Evolutionary conservation across 2,329 filamentous ascomycete species (phyloP).

Genomic region (Didymosphaeria variabile): DNA sequence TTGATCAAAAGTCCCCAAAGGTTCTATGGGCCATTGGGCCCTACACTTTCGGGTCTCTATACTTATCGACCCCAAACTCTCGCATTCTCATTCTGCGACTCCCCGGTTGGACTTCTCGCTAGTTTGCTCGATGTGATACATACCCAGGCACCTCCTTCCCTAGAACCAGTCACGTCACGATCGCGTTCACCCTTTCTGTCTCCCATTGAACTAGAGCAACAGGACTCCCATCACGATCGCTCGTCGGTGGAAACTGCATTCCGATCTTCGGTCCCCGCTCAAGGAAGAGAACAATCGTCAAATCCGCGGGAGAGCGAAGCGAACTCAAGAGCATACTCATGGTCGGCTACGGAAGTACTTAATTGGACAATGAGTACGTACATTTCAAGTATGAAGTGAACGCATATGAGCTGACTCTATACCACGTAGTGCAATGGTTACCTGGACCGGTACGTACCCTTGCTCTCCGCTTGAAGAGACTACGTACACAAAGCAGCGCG

Average conservation of each 20-base stretch:
- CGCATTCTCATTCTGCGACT: conserved; percentile 50
- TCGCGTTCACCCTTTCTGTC: conserved; percentile 44
- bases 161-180: conserved; percentile 26
- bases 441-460: conserved; percentile 8
- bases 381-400: not conserved
- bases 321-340: conserved; percentile 28
- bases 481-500: not conserved
- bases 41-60: conserved; percentile 35
- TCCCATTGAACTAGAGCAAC: conserved; percentile 39
- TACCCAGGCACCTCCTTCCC: conserved; percentile 26
- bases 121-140: conserved; percentile 45
- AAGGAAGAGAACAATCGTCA: conserved; percentile 15
- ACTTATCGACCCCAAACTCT: conserved; percentile 47
- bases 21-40: not conserved
- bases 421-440: conserved; percentile 54
- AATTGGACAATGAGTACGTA: conserved; percentile 50
- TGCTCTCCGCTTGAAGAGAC: not conserved
- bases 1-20: conserved; percentile 1
- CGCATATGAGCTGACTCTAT: not conserved
- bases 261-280: not conserved
- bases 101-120: conserved; percentile 47
- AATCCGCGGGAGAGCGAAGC: conserved; percentile 26
- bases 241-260: conserved; percentile 19
- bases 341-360: conserved; percentile 62
- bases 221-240: conserved; percentile 24